Evolutionary conservation across 768 basidiomycete genomes (phyloP).

Genomic region (Sarcomyxa edulis): DNA sequence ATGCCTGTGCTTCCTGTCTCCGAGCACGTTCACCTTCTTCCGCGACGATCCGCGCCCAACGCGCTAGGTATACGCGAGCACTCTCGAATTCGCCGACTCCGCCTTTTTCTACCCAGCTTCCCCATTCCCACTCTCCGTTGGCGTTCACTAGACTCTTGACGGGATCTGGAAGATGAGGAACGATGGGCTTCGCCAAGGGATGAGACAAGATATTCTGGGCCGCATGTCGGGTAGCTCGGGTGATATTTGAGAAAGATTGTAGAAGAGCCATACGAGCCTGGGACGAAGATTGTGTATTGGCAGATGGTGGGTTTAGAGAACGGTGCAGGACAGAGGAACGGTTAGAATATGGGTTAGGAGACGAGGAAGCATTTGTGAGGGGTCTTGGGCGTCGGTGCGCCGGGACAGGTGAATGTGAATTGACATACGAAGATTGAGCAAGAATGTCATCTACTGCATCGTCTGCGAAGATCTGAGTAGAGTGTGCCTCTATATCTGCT

Average conservation of each 20-base stretch:
- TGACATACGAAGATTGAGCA: constrained; percentile 69
- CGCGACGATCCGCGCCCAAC: constrained; percentile 96
- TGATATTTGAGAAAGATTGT: constrained; percentile 94
- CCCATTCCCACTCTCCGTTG: constrained; percentile 89
- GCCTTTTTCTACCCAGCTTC: constrained; percentile 89
- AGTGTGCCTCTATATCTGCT: constrained; percentile 89
- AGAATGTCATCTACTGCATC: constrained; percentile 87
- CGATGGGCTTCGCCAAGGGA: constrained; percentile 91
- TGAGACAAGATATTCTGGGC: constrained; percentile 95
- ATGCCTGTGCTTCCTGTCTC: constrained; percentile 66
- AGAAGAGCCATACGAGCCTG: constrained; percentile 79
- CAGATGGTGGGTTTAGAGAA: constrained; percentile 57
- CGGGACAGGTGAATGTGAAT: constrained; percentile 80
- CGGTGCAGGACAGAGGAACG: constrained; percentile 78
- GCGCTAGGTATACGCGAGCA: constrained; percentile 90
- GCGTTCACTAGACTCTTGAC: constrained; percentile 87
- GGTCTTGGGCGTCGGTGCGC: constrained; percentile 74
- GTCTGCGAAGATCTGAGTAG: constrained; percentile 77
- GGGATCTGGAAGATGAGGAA: constrained; percentile 94
- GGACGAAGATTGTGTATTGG: constrained; percentile 44
- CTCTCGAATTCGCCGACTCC: constrained; percentile 96
- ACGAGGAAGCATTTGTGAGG: constrained; percentile 34
- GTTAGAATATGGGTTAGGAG: constrained; percentile 52
- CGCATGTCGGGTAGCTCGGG: constrained; percentile 86
- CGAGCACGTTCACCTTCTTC: constrained; percentile 95